Base-by-base conservation (phyloP, 179 eudicot species). In the Spergularia azorica region DNA sequence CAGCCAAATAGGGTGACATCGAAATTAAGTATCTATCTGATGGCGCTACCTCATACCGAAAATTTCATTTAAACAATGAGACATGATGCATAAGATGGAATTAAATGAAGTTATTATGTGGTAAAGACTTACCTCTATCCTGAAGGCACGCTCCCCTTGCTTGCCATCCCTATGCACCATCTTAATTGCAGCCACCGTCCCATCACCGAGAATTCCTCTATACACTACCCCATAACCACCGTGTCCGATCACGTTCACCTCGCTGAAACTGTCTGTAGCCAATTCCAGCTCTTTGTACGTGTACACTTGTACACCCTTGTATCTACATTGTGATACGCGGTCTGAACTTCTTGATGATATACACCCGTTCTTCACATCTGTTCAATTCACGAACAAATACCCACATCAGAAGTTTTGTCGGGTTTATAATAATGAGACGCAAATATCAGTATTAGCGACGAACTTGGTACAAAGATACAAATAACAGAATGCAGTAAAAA, bases 71-170 rank as follows among this genome's bases (percentile, higher is more conserved):
- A 36, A 0, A 36, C 39, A 36, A 36, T 36, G 2, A 36, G 39
- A 36, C 39, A 36, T 36, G 39, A 36, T 36, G 3, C 39, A 36
- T 36, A 36, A 36, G 39, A 36, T 38, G 57, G 74, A 43, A 60
- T 68, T 36, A 75, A 67, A 41, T 10, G 71, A 74, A 78, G 26
- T 52, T 66, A 76, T 75, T 54, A 60, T 51, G 60, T 43, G 39
- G 39, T 36, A 36, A 36, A 73, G 59, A 36, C 69, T 61, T 38
- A 94, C 98, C 98, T 94, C 92, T 52, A 86, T 83, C 73, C 97
- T 83, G 82, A 95, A 95, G 32, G 97, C 94, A 7, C 97, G 92
- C 73, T 93, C 97, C 55, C 94, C 92, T 76, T 86, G 95, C 77
- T 89, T 95, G 16, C 94, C 95, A 79, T 90, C 89, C 54, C 85